Base-by-base conservation (phyloP, 768 basidiomycete genomes). In the Suillus sp. region DNA sequence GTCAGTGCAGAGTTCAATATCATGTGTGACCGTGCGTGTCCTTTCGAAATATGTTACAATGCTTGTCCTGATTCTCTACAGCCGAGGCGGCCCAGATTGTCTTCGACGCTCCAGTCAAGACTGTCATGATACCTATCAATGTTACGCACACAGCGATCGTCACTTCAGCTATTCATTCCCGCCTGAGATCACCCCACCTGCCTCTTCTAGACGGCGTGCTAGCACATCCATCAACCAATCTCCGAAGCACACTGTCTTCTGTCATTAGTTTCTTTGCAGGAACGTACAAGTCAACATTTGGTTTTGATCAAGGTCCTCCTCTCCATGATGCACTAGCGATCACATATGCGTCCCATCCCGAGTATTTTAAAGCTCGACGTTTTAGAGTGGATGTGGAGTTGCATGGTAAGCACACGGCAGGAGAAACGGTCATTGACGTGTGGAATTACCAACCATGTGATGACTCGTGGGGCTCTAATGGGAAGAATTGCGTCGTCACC, bases 61-160 rank as follows among this genome's bases (percentile, higher is more conserved):
- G 13, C 35, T 45, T 50, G 55, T 42, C 27, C 60, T 30, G 45
- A 60, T 25, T 22, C 27, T 27, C 37, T 30, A 30, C 66, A 92
- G 90, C 92, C 9, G 91, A 95, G 72, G 91, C 94, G 3, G 83
- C 89, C 1, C 89, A 92, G 68, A 93, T 95, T 59, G 90, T 95
- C 13, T 74, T 94, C 50, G 81, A 93, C 69, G 81, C 80, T 6
- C 87, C 90, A 3, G 79, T 92, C 8, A 88, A 85, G 77, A 85
- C 78, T 34, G 76, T 79, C 18, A 93, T 93, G 93, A 85, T 94
- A 32, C 92, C 92, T 0, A 83, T 96, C 67, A 95, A 96, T 69
- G 90, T 95, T 20, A 92, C 94, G 2, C 95, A 96, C 72, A 89
- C 85, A 0, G 92, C 91, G 3, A 90, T 96, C 65, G 88, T 92